Evolutionary conservation across 208 protist genomes (phyloP).

Genomic region (Trypanosoma scelopori): DNA sequence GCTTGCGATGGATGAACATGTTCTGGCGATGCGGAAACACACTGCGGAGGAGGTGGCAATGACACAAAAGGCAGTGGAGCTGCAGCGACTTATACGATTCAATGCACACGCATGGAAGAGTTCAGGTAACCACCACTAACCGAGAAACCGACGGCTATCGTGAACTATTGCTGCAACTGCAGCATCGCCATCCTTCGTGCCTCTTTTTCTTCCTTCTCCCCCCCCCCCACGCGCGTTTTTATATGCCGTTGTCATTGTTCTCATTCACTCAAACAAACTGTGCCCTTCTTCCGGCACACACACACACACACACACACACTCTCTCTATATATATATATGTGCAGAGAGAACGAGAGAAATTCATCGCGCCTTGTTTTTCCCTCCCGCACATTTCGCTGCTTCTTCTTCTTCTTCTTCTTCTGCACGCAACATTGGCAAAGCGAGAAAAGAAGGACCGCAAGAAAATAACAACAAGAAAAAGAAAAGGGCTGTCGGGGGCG

Average conservation of each 20-base stretch:
- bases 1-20: conserved; percentile 36
- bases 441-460: too few relatives aligned
- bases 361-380: too few relatives aligned
- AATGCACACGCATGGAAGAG: conserved; percentile 15
- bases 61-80: conserved; percentile 38
- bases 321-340: too few relatives aligned
- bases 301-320: too few relatives aligned
- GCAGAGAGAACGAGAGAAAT: too few relatives aligned
- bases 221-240: too few relatives aligned
- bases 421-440: too few relatives aligned
- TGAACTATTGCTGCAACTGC: conserved; percentile 6
- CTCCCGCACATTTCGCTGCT: too few relatives aligned
- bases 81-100: conserved; percentile 35
- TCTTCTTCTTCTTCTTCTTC: too few relatives aligned
- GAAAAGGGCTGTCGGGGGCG: too few relatives aligned
- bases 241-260: conserved; percentile 4
- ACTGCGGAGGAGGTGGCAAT: conserved; percentile 36
- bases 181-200: not conserved
- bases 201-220: conserved; percentile 11
- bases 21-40: conserved; percentile 34
- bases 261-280: not conserved
- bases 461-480: too few relatives aligned
- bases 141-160: not conserved
- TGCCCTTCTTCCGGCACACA: too few relatives aligned
- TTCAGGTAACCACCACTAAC: conserved; percentile 1